These are phyloP conservation scores for Exophiala lecanii-corni DNA, from an alignment of 2,329 filamentous ascomycete species.

Conservation along the genomic window DNA sequence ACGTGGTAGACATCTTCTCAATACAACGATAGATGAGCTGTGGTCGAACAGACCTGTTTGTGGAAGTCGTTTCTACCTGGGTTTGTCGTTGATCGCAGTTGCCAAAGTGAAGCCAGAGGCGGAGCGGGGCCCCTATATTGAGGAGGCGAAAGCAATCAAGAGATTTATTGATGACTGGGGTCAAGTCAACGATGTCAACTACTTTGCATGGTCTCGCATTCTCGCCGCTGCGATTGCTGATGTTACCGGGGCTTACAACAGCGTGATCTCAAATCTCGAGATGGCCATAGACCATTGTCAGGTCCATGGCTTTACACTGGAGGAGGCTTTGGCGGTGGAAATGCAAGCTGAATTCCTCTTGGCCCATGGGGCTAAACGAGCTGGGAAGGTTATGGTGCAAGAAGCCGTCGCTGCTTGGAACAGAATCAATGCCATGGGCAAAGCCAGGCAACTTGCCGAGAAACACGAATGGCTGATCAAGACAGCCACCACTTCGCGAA, in stretches of 20 bases:
- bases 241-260: slow-evolving; percentile 40
- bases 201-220: slow-evolving; percentile 53
- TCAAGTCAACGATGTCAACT: slow-evolving; percentile 55
- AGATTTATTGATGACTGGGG: slow-evolving; percentile 50
- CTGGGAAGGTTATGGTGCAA: slow-evolving; percentile 54
- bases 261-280: slow-evolving; percentile 49
- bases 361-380: slow-evolving; percentile 53
- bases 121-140: slow-evolving; percentile 45
- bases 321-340: slow-evolving; percentile 57
- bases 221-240: slow-evolving; percentile 54
- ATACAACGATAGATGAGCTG: slow-evolving; percentile 38
- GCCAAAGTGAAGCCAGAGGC: slow-evolving; percentile 41
- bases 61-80: slow-evolving; percentile 43
- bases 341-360: slow-evolving; percentile 58
- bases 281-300: slow-evolving; percentile 58
- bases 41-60: slow-evolving; percentile 44
- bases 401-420: slow-evolving; percentile 57
- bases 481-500: slow-evolving; percentile 48
- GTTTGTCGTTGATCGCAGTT: slow-evolving; percentile 40
- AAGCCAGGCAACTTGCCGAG: slow-evolving; percentile 52
- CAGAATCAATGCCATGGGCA: slow-evolving; percentile 54
- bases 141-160: slow-evolving; percentile 47
- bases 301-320: slow-evolving; percentile 52
- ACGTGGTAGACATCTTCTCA: slow-evolving; percentile 37
- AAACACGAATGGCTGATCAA: slow-evolving; percentile 60